A percentile compares a stretch with the other conserved stretches of the same genome.
phyloP scores from a whole-genome alignment of 148 eudicot genomes.

The Cornus suecica region DNA sequence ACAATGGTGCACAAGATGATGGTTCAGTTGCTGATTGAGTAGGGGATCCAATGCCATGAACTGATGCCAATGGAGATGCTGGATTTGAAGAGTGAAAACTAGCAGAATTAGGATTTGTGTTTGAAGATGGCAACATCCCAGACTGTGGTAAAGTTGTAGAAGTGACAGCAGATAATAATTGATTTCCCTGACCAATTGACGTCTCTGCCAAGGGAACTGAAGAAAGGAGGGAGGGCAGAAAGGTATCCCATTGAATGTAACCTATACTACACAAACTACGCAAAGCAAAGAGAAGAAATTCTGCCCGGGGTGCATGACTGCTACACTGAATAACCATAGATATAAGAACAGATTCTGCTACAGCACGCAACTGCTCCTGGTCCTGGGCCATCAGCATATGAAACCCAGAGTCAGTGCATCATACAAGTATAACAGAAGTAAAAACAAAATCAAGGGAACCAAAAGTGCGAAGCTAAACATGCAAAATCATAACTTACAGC shows the following conservation, averaged over 20 bases:
- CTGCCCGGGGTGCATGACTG: constrained; percentile 88
- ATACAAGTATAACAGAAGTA: neutral
- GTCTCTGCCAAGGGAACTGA: constrained; percentile 75
- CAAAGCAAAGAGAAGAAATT: constrained; percentile 81
- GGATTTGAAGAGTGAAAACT: constrained; percentile 80
- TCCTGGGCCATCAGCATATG: constrained; percentile 45
- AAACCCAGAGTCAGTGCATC: neutral
- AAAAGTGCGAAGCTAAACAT: neutral
- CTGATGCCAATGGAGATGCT: constrained; percentile 73
- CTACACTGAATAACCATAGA: constrained; percentile 86
- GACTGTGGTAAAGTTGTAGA: constrained; percentile 58
- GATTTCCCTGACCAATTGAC: constrained; percentile 64
- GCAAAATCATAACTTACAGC: constrained; percentile 50
- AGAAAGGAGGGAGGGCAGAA: constrained; percentile 81
- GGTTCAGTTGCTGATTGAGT: constrained; percentile 73
- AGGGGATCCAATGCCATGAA: constrained; percentile 88
- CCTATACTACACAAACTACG: constrained; percentile 71
- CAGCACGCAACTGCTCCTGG: constrained; percentile 72
- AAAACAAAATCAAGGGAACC: constrained; percentile 3
- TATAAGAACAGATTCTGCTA: constrained; percentile 78
- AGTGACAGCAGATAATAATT: constrained; percentile 40
- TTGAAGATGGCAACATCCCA: constrained; percentile 53
- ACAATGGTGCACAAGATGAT: constrained; percentile 44
- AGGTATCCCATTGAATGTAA: constrained; percentile 79
- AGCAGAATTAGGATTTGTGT: constrained; percentile 45